Conservation (phyloP, 495 filamentous ascomycete species). For the Neurospora sp. region DNA sequence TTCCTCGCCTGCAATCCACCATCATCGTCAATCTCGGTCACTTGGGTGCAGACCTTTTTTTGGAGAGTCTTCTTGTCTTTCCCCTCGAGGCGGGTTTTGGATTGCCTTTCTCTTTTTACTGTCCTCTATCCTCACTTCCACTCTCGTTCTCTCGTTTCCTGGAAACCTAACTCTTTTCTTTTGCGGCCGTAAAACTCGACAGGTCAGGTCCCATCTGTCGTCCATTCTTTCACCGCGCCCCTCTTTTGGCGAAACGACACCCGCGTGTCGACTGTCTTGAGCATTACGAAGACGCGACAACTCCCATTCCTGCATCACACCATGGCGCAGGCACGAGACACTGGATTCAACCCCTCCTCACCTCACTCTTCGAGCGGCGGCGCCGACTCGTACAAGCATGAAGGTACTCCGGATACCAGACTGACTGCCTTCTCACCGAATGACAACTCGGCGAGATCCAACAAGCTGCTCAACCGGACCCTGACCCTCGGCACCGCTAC, state of each 20-base stretch:
- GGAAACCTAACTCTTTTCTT: background rate
- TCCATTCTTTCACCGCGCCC: background rate
- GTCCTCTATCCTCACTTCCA: background rate
- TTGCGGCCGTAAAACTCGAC: background rate
- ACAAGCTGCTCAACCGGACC: constrained; percentile 15
- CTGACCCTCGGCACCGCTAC: constrained; percentile 9
- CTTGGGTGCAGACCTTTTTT: background rate
- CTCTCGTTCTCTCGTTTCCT: constrained; percentile 5
- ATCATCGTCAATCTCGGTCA: background rate
- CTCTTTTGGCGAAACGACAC: constrained; percentile 2
- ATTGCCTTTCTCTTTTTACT: background rate
- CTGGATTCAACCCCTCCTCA: constrained; percentile 36
- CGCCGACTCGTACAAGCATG: constrained; percentile 40
- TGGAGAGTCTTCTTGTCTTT: background rate
- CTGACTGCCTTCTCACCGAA: constrained; percentile 56
- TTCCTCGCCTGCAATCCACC: background rate
- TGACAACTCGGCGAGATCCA: constrained; percentile 32
- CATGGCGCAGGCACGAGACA: constrained; percentile 28
- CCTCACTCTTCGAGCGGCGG: constrained; percentile 49
- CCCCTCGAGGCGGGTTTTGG: background rate
- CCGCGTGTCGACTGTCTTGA: background rate
- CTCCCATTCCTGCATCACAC: constrained; percentile 1
- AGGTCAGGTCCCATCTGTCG: background rate
- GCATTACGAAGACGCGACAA: background rate
- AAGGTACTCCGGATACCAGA: constrained; percentile 52